A percentile compares a stretch with the other conserved stretches of the same genome.
Evolutionary conservation across 2,329 filamentous ascomycete species (phyloP).

Genomic region (Fusarium longipes): DNA sequence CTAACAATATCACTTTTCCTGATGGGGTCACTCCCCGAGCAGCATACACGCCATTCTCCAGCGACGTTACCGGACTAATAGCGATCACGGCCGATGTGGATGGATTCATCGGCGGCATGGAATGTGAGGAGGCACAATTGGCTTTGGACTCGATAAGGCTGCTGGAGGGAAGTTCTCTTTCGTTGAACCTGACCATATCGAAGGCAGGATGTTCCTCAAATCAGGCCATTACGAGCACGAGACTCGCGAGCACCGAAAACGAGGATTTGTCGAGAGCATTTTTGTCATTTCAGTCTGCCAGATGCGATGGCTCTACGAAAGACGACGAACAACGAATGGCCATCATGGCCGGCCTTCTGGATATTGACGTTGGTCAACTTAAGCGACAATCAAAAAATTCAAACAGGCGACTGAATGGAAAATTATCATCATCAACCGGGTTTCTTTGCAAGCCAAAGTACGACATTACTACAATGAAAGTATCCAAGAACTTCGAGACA

Average conservation of each 20-base stretch:
- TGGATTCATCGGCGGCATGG: slow-evolving; percentile 49
- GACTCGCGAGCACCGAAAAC: slow-evolving; percentile 26
- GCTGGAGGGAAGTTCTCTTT: slow-evolving; percentile 21
- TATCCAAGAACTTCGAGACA: slow-evolving; percentile 32
- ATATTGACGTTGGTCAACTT: slow-evolving; percentile 33
- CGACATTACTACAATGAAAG: slow-evolving; percentile 25
- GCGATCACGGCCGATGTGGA: slow-evolving; percentile 50
- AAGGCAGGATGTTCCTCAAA: slow-evolving; percentile 30
- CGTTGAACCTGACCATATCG: slow-evolving; percentile 49
- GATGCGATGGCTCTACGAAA: slow-evolving; percentile 33
- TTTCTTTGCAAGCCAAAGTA: slow-evolving; percentile 44
- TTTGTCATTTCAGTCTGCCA: slow-evolving; percentile 31
- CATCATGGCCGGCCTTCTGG: slow-evolving; percentile 34
- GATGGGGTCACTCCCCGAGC: slow-evolving; percentile 50
- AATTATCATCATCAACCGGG: slow-evolving; percentile 25
- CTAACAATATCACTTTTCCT: slow-evolving; percentile 46
- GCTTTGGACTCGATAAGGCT: slow-evolving; percentile 43
- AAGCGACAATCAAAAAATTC: slow-evolving; percentile 25
- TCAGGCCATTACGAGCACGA: slow-evolving; percentile 34
- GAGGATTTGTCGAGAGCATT: slow-evolving; percentile 31
- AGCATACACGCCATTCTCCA: slow-evolving; percentile 52
- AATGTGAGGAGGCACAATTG: slow-evolving; percentile 47
- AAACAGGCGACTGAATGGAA: slow-evolving; percentile 19
- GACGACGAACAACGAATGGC: slow-evolving; percentile 40
- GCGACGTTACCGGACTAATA: slow-evolving; percentile 38